phyloP scores from a whole-genome alignment of 371 early-diverging fungal genomes.

The Mucor mucedo region DNA sequence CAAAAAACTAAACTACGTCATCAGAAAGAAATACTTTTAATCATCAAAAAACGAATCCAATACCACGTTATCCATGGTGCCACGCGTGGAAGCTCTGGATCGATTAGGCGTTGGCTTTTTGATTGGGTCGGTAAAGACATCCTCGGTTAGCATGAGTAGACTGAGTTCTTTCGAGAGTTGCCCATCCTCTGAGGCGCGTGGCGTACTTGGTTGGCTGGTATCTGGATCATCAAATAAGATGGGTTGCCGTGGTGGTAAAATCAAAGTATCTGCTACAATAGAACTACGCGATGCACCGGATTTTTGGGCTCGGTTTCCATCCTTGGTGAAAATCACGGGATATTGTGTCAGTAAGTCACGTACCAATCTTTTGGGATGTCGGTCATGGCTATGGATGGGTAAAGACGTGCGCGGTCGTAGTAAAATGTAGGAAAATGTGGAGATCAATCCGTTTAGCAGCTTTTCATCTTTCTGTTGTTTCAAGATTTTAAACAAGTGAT shows the following conservation, averaged over 20 bases:
- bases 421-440: slow-evolving; percentile 50
- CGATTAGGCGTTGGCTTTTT: slow-evolving; percentile 7
- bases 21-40: not conserved
- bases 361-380: slow-evolving; percentile 53
- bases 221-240: slow-evolving; percentile 31
- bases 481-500: slow-evolving; percentile 36
- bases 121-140: slow-evolving; percentile 10
- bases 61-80: slow-evolving; percentile 14
- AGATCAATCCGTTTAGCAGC: slow-evolving; percentile 18
- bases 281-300: not conserved
- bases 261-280: not conserved
- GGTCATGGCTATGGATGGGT: slow-evolving; percentile 51
- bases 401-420: slow-evolving; percentile 50
- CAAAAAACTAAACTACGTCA: too few relatives aligned
- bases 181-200: not conserved
- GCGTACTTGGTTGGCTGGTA: slow-evolving; percentile 1
- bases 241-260: slow-evolving; percentile 9
- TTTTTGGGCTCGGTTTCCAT: slow-evolving; percentile 19
- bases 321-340: slow-evolving; percentile 25
- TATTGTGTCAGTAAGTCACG: slow-evolving; percentile 51
- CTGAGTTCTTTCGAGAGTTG: not conserved
- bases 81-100: slow-evolving; percentile 18
- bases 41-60: slow-evolving; percentile 26
- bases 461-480: not conserved
- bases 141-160: not conserved